Evolutionary conservation across 2,329 filamentous ascomycete genomes (phyloP), one percentile per base, ranked within the genome.

Genomic region (Phaeomoniella chlamydospora): DNA sequence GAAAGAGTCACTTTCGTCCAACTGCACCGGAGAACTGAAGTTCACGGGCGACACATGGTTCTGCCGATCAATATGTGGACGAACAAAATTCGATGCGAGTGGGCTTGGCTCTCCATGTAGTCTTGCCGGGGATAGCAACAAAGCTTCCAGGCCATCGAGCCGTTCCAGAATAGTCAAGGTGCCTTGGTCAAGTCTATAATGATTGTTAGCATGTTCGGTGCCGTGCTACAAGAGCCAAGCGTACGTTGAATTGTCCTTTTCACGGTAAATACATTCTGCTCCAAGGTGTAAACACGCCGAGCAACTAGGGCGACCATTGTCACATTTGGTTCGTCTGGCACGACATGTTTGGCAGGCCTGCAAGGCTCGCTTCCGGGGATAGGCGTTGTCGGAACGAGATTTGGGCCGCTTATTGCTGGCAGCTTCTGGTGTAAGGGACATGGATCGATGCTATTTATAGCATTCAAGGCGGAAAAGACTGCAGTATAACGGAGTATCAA

Each of bases 301-400:
- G 26, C 52, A 55, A 9, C 50, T 43, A 12, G 52, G 52, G 30
- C 48, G 43, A 36, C 45, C 49, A 33, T 55, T 53, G 38, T 55
- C 50, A 38, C 52, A 55, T 40, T 54, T 54, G 11, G 51, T 54
- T 29, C 51, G 39, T 18, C 52, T 41, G 14, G 48, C 43, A 19
- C 52, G 43, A 41, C 52, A 55, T 10, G 48, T 49, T 34, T 53
- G 50, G 39, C 52, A 55, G 9, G 52, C 52, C 38, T 47, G 44
- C 26, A 54, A 48, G 14, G 52, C 52, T 22, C 52, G 45, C 36
- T 53, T 54, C 31, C 52, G 45, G 29, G 52, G 50, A 44, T 52
- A 52, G 15, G 15, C 12, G n/a, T 38, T 41, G 19, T 41, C 37
- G 31, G 19, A 41, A 35, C 31, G 19, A 19, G 35, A 30, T 11